Evolutionary conservation across 2,329 filamentous ascomycete species (phyloP), one percentile per base, ranked within the genome.

Genomic region (Pseudogymnoascus pannorum): DNA sequence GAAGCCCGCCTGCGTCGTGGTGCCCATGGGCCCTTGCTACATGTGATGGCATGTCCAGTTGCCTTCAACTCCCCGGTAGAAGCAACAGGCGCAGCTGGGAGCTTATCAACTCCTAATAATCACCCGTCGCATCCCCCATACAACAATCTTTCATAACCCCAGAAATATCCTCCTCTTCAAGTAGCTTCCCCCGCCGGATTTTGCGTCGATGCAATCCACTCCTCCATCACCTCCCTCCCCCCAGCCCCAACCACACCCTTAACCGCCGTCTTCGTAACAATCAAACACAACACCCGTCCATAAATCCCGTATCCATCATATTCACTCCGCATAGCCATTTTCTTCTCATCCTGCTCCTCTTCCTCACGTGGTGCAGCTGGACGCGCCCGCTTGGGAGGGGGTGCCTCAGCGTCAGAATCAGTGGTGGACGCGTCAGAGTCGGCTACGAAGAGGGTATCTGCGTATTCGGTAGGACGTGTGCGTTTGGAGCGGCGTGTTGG

Each of bases 241-340:
- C 76, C 77, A 9, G 77, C 74, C 62, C 71, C 69, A 14, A 22
- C 57, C 22, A 4, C 31, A 64, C 68, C 63, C 64, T 65, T 64
- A 69, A 69, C 63, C 65, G 64, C 64, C 65, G 68, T 63, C 48
- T 69, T 66, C 74, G 86, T 87, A 70, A 99, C 87, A 7, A 99
- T 88, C 62, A 99, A 80, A 74, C 92, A 97, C 24, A 99, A 79
- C 54, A 96, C 91, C 67, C 91, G 88, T 9, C 94, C 92, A 75
- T 96, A 96, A 71, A 99, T 97, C 68, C 88, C 90, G 75, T 97
- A 97, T 7, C 94, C 93, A 70, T 97, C 92, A 75, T 97, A 99
- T 12, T 86, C 87, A 24, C 93, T 94, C 64, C 88, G 87, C 78
- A 97, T 84, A 18, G 83, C 84, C 68, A 96, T 77, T 74, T 97